A percentile compares a stretch with the other conserved stretches of the same genome.
These are phyloP conservation scores for Boletellus deceptivus DNA, from an alignment of 1,284 basidiomycete species.

Conservation along the genomic window DNA sequence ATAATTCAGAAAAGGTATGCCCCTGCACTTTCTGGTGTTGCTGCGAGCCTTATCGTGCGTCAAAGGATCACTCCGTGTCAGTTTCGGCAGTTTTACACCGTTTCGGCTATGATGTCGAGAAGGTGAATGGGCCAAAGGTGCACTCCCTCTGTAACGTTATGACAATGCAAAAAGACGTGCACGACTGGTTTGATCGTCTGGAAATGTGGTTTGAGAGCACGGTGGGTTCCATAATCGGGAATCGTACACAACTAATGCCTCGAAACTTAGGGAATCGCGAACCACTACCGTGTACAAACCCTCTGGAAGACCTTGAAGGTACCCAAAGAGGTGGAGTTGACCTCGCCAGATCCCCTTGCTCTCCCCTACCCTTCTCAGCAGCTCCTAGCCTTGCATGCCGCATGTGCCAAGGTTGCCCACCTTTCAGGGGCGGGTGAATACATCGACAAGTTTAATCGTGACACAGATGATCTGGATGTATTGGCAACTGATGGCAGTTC, in stretches of 20 bases:
- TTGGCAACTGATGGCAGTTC: background rate
- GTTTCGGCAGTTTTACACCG: background rate
- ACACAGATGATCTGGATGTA: background rate
- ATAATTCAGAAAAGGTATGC: background rate
- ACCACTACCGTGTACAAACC: background rate
- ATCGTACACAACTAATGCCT: background rate
- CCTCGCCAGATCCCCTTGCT: background rate
- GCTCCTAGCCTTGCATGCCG: background rate
- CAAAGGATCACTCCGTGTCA: background rate
- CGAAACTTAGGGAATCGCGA: background rate
- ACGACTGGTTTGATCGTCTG: background rate
- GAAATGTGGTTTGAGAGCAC: background rate
- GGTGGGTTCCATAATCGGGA: too few relatives aligned
- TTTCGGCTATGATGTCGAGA: background rate
- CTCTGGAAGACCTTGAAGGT: fast-evolving
- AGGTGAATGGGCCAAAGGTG: background rate
- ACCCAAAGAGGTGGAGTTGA: background rate
- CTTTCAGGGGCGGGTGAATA: background rate
- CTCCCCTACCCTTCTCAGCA: background rate
- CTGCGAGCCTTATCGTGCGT: background rate
- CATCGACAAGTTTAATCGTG: background rate
- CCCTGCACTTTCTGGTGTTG: too few relatives aligned
- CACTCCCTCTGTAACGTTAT: background rate
- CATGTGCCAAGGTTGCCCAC: background rate
- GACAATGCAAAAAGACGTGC: background rate